These are phyloP conservation scores for Quambalaria eucalypti DNA, from an alignment of 1,284 basidiomycete genomes.

Conservation along the genomic window DNA sequence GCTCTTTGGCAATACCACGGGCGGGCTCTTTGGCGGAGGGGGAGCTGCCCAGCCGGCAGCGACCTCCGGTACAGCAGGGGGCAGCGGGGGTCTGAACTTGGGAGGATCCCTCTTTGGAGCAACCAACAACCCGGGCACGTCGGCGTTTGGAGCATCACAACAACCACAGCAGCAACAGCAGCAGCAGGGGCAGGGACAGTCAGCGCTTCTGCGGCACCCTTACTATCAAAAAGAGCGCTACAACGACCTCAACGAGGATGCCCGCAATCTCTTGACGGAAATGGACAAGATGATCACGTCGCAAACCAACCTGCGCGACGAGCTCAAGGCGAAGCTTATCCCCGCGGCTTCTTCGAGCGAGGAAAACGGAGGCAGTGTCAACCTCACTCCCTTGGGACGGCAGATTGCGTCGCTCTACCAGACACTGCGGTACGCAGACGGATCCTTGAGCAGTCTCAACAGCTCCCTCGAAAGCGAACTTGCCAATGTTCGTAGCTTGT, in stretches of 20 bases:
- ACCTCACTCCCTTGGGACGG: background rate
- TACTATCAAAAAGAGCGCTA: slow-evolving; percentile 42
- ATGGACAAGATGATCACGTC: slow-evolving; percentile 21
- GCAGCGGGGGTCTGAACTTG: too few species aligned
- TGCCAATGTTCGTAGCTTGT: slow-evolving; percentile 15
- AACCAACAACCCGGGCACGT: background rate
- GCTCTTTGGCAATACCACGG: slow-evolving; percentile 9
- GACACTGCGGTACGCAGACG: background rate
- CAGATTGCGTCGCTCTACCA: background rate
- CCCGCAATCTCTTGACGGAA: slow-evolving; percentile 34
- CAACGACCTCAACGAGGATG: slow-evolving; percentile 41
- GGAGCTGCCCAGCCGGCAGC: slow-evolving; percentile 7
- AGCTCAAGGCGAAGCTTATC: slow-evolving; percentile 5
- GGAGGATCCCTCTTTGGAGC: background rate
- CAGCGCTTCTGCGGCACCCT: slow-evolving; percentile 21
- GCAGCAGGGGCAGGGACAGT: slow-evolving; percentile 8
- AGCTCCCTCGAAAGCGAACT: background rate
- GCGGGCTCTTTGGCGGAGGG: slow-evolving; percentile 17
- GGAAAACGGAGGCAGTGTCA: background rate
- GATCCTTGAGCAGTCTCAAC: background rate
- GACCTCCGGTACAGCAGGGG: slow-evolving; percentile 2
- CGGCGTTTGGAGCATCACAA: slow-evolving; percentile 6
- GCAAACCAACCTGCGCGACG: slow-evolving; percentile 9
- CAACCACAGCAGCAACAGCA: slow-evolving; percentile 4
- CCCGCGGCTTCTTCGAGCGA: background rate